Base-by-base conservation (phyloP, 1,139 yeast species). In the Pichia sp. region DNA sequence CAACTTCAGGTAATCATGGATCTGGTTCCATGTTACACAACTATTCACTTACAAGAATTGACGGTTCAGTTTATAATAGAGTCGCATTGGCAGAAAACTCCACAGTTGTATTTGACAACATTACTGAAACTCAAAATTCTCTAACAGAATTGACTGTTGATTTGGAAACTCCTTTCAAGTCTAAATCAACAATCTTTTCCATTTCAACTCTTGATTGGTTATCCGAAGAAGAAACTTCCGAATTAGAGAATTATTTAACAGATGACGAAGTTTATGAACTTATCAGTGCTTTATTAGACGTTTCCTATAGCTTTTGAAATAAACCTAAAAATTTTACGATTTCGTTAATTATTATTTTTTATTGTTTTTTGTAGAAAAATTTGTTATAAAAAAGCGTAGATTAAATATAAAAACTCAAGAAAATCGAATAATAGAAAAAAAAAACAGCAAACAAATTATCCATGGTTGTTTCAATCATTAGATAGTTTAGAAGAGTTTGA, bases 1-100 rank as follows among this genome's bases (percentile, higher is more conserved):
- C 76, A 11, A 51, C 57, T 26, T 2, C 6, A 8, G 83, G 83
- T 1, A 79, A 79, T 56, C 68, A 71, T 56, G 86, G 85, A 0
- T 55, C 58, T 40, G 85, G 82, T 2, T 55, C 66, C 2, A 69
- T 79, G 25, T 70, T 69, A 51, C 76, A 69, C 62, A 67, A 62
- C 47, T 63, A 64, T 53, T 63, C 64, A 4, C 62, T 69, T 25
- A n/a, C 49, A 6, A 56, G 56, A 10, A 52, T 61, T 8, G 51
- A 58, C 2, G 58, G 64, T 31, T 51, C 34, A 4, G 7, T 55
- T 7, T 74, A 73, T 53, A 61, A 63, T 40, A 68, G 81, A 55
- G 61, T 59, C 34, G 81, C 77, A 3, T 63, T 66, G 31, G 74
- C 76, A 10, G 66, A 58, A 1, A 71, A 74, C 57, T 73, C 73